Evolutionary conservation across 306 rosid genomes (phyloP).

Genomic region (Lathyrus oleraceus): DNA sequence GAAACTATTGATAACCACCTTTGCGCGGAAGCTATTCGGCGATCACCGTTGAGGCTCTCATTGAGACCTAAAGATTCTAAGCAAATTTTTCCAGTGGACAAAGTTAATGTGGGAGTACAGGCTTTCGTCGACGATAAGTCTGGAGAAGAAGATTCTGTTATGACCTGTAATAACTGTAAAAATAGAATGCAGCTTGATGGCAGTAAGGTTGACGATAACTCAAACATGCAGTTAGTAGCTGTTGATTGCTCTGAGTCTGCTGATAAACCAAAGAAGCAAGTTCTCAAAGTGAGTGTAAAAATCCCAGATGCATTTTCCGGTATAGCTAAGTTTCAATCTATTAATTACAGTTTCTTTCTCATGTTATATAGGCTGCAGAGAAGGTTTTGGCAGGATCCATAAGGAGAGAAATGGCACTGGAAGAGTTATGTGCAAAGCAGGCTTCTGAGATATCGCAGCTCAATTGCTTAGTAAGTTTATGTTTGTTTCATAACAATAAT

Average conservation of each 20-base stretch:
- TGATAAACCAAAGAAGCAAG: constrained; percentile 63
- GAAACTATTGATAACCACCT: constrained; percentile 60
- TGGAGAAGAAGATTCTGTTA: constrained; percentile 44
- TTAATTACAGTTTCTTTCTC: constrained; percentile 27
- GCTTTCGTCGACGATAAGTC: constrained; percentile 39
- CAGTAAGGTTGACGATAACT: constrained; percentile 46
- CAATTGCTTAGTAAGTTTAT: constrained; percentile 72
- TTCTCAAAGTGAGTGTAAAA: constrained; percentile 68
- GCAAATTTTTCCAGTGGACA: constrained; percentile 46
- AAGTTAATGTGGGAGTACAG: constrained; percentile 75
- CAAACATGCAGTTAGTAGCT: constrained; percentile 59
- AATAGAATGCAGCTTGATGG: constrained; percentile 53
- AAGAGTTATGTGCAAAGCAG: constrained; percentile 76
- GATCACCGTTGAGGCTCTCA: constrained; percentile 59
- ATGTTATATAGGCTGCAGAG: constrained; percentile 65
- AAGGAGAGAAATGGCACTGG: constrained; percentile 93
- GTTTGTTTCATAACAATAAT: constrained; percentile 7
- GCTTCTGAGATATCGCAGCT: constrained; percentile 72
- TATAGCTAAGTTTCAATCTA: constrained; percentile 12
- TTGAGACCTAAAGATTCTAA: constrained; percentile 55
- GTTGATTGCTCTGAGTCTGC: constrained; percentile 57
- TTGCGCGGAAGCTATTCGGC: constrained; percentile 54
- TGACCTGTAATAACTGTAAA: constrained; percentile 61
- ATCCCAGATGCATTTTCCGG: constrained; percentile 31
- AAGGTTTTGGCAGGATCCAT: constrained; percentile 91